A percentile compares a stretch with the other conserved stretches of the same genome.
Conservation (phyloP, 768 basidiomycete genomes). For the Agrocybe pediades region DNA sequence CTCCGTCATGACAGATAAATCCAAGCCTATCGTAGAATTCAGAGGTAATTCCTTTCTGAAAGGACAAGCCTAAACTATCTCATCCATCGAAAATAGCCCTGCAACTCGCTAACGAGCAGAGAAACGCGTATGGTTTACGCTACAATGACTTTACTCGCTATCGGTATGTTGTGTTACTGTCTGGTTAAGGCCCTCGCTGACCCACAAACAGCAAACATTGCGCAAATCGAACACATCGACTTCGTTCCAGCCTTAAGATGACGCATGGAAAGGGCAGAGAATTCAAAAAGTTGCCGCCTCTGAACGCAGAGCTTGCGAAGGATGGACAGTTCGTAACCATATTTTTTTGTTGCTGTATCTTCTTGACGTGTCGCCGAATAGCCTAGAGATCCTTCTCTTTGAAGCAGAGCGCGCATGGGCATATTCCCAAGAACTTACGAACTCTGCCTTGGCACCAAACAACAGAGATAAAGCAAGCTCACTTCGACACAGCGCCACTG, state of each 20-base stretch:
- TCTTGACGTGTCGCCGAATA: constrained; percentile 27
- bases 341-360: constrained; percentile 9
- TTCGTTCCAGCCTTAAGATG: constrained; percentile 81
- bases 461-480: constrained; percentile 54
- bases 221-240: constrained; percentile 84
- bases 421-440: constrained; percentile 77
- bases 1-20: constrained; percentile 31
- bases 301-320: constrained; percentile 70
- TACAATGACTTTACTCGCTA: constrained; percentile 90
- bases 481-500: constrained; percentile 73
- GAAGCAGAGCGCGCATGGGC: constrained; percentile 94
- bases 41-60: constrained; percentile 28
- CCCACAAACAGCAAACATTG: constrained; percentile 70
- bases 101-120: constrained; percentile 83
- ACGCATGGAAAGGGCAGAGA: constrained; percentile 89
- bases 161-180: constrained; percentile 47
- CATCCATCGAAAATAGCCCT: constrained; percentile 55
- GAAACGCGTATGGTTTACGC: constrained; percentile 87
- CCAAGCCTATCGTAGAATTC: constrained; percentile 27
- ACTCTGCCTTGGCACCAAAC: constrained; percentile 50
- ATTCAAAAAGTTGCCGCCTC: constrained; percentile 79
- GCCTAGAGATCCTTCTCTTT: constrained; percentile 82
- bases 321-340: constrained; percentile 71
- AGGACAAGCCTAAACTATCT: constrained; percentile 5
- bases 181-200: background rate